Evolutionary conservation across 352 stramenopile genomes (phyloP).

Genomic region (Pythium angustatum): DNA sequence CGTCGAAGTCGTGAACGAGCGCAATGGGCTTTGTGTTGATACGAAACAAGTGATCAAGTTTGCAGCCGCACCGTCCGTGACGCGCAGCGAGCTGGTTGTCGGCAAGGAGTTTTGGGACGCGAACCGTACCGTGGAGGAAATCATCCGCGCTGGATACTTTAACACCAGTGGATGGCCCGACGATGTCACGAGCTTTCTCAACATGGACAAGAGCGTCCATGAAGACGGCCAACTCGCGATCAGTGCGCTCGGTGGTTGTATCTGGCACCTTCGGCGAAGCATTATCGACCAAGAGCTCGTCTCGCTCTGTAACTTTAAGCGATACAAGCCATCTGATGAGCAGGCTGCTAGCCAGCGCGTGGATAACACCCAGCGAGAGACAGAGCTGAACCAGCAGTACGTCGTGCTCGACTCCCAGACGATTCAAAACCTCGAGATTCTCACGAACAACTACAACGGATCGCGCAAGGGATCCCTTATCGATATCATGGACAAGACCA

Average conservation of each 20-base stretch:
- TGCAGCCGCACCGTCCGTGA: slow-evolving; percentile 46
- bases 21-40: slow-evolving; percentile 57
- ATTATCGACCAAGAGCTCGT: slow-evolving; percentile 86
- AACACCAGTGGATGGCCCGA: slow-evolving; percentile 70
- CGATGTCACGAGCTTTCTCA: slow-evolving; percentile 57
- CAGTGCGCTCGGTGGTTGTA: slow-evolving; percentile 70
- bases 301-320: slow-evolving; percentile 74
- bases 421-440: slow-evolving; percentile 96
- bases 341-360: slow-evolving; percentile 23
- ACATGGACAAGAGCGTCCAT: slow-evolving; percentile 73
- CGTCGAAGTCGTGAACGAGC: slow-evolving; percentile 85
- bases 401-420: slow-evolving; percentile 97
- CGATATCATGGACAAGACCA: slow-evolving; percentile 86
- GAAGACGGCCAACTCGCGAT: slow-evolving; percentile 59
- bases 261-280: slow-evolving; percentile 78
- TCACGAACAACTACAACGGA: slow-evolving; percentile 91
- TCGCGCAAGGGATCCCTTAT: slow-evolving; percentile 92
- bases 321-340: slow-evolving; percentile 81
- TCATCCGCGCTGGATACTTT: slow-evolving; percentile 90
- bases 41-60: slow-evolving; percentile 82
- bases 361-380: slow-evolving; percentile 25
- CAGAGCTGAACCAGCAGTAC: slow-evolving; percentile 78
- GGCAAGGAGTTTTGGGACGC: slow-evolving; percentile 91
- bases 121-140: slow-evolving; percentile 88
- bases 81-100: slow-evolving; percentile 64